Base-by-base conservation (phyloP, 208 protist species). In the Wallacemonas sp. region DNA sequence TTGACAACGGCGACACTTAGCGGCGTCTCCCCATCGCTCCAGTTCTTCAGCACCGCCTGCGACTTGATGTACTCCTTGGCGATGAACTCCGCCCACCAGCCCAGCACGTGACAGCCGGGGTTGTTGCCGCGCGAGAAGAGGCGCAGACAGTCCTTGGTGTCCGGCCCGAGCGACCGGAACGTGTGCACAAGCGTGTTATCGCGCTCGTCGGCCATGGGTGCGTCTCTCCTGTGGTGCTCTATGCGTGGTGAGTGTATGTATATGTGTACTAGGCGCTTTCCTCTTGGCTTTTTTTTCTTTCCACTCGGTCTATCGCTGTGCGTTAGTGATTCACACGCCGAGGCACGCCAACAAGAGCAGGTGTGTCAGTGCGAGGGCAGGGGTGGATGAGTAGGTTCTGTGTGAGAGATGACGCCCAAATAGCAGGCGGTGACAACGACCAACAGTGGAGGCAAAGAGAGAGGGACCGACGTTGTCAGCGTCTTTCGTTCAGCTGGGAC, bases 51-150 rank as follows among this genome's bases (percentile, higher is more conserved):
- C 30, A 93, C 83, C 9, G 87, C 83, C 29, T 80, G 73, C 34
- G 87, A 94, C 72, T 92, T 93, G 72, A 94, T 87, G 70, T 94
- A 96, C 66, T 94, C 85, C 53, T 78, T 76, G 3, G 91, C 91
- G 33, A 83, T 77, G 38, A 83, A 69, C 17, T 50, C 64, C 9
- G 91, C 91, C 87, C 91, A 96, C 68, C 63, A 83, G 38, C 87
- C 91, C 13, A 96, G 73, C 13, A 92, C 81, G 61, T 84, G 85
- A 62, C 82, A 93, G 27, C 91, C 87, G 10, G 76, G 71, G 44
- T 66, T 70, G 26, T 68, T 73, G 61, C 78, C 62, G 21, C 85
- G 79, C 3, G 79, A 67, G 53, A 96, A 96, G 63, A 96, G 67
- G 41, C 85, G 87, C 19, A 96, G 72, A 58, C 80, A 91, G 10